These are phyloP conservation scores for Curvularia spicifera DNA, from an alignment of 2,329 filamentous ascomycete species.

Conservation along the genomic window DNA sequence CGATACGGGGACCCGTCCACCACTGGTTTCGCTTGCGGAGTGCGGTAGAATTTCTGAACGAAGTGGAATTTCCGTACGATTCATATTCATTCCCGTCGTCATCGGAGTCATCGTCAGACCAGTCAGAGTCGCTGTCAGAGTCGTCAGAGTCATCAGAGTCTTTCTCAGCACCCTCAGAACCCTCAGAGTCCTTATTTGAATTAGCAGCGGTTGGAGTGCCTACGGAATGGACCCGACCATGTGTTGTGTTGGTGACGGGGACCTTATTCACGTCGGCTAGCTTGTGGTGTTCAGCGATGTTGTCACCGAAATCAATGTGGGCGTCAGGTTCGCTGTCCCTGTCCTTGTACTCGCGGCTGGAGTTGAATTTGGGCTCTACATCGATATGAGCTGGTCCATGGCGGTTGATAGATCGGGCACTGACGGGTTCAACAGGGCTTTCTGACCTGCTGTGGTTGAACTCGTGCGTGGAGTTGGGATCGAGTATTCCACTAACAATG, in stretches of 20 bases:
- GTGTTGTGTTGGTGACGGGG: background rate
- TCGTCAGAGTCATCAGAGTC: background rate
- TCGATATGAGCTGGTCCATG: background rate
- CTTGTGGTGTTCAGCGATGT: background rate
- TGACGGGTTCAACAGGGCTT: background rate
- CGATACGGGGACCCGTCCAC: constrained; percentile 12
- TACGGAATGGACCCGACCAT: background rate
- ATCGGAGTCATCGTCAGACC: background rate
- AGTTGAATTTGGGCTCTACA: background rate
- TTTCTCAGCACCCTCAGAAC: background rate
- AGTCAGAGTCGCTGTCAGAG: background rate
- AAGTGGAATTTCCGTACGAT: background rate
- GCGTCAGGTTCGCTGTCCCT: background rate
- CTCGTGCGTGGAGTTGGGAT: background rate
- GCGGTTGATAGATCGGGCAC: background rate
- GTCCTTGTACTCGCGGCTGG: background rate
- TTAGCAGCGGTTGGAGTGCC: background rate
- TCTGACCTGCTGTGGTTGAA: background rate
- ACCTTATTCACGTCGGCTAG: background rate
- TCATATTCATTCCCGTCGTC: background rate
- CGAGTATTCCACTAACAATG: too few relatives aligned
- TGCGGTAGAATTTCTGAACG: constrained; percentile 5
- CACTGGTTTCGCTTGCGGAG: background rate
- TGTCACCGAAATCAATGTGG: background rate
- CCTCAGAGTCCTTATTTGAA: background rate